Base-by-base conservation (phyloP, 371 early-diverging fungal genomes). In the Nematocida displodere region DNA sequence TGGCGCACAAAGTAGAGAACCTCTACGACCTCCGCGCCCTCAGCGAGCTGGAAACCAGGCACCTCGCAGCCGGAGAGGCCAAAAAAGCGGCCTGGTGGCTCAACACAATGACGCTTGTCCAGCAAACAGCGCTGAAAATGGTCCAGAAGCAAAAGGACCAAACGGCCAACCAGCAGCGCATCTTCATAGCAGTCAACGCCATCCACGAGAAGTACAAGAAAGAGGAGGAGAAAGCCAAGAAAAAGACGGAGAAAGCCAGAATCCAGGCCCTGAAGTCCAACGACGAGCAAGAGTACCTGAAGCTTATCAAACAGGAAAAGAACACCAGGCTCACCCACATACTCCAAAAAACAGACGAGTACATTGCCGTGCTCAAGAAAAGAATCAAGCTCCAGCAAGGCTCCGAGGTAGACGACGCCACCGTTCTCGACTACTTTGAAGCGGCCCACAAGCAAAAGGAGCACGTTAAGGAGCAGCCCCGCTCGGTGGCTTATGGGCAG, bases 221-320 rank as follows among this genome's bases (percentile, higher is more conserved):
- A 58, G 68, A 67, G 50, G 68, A 67, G 28, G 68, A 67, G 42
- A 67, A 67, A 34, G 4, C 56, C 3, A 67, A 67, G 33, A 54
- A 37, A 7, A 67, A 67, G 31, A 58, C 68, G 28, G 68, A 67
- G 50, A 67, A 39, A 36, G 68, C 68, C 20, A 54, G 68, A 56
- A 67, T 67, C 2, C 68, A 67, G 42, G 68, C 68, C 3, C 68
- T 67, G 17, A 67, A 67, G 26, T 67, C 68, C 28, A 67, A 67
- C 40, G 68, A 67, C 68, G 68, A 67, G 42, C 68, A 67, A 34
- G 68, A 67, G 58, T 67, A 67, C 58, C 34, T 55, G 15, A 67
- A 67, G 42, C 68, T 67, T n/a, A 20, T 67, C 3, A 56, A 48
- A 36, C 55, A 67, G 42, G 68, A 67, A 31, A 67, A 55, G 46